Conservation (phyloP, 2,329 filamentous ascomycete species). For the Penicillium corylophilum region DNA sequence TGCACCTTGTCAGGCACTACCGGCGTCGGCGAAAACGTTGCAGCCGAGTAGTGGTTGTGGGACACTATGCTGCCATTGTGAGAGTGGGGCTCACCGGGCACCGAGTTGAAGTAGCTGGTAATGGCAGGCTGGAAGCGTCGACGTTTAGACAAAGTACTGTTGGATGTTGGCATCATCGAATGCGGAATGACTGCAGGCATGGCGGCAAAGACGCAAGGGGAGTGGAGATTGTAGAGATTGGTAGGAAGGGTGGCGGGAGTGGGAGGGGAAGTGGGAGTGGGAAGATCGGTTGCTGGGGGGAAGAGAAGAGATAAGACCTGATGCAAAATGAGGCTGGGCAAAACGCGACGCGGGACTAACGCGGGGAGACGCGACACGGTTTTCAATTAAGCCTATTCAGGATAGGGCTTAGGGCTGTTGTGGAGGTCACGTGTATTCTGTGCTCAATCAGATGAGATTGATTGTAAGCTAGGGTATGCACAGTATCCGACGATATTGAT, state of each 20-base stretch:
- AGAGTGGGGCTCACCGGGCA: conserved; percentile 14
- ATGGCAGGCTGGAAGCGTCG: conserved; percentile 48
- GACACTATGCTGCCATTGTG: conserved; percentile 26
- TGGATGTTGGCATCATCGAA: conserved; percentile 9
- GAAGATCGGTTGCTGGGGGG: conserved; percentile 4
- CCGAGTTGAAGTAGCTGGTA: conserved; percentile 38
- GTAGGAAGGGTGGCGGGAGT: neutral
- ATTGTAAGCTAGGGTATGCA: neutral
- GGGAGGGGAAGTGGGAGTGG: neutral
- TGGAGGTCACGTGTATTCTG: neutral
- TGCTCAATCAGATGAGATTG: neutral
- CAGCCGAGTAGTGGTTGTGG: conserved; percentile 42
- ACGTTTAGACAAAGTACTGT: conserved; percentile 38
- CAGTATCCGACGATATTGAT: neutral
- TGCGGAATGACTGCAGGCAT: conserved; percentile 17
- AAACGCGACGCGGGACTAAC: too few relatives aligned
- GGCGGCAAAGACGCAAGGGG: conserved; percentile 6
- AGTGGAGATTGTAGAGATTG: neutral
- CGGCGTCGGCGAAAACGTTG: conserved; percentile 46
- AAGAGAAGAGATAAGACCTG: conserved; percentile 11
- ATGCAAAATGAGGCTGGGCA: conserved; percentile 16
- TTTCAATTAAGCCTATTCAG: conserved; percentile 25
- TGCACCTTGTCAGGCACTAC: conserved; percentile 66
- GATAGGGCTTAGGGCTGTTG: conserved; percentile 12
- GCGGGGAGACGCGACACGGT: conserved; percentile 23